A percentile compares a stretch with the other conserved stretches of the same genome.
Conservation (phyloP, 257 asterid species). For the Solanum tacnaense region DNA sequence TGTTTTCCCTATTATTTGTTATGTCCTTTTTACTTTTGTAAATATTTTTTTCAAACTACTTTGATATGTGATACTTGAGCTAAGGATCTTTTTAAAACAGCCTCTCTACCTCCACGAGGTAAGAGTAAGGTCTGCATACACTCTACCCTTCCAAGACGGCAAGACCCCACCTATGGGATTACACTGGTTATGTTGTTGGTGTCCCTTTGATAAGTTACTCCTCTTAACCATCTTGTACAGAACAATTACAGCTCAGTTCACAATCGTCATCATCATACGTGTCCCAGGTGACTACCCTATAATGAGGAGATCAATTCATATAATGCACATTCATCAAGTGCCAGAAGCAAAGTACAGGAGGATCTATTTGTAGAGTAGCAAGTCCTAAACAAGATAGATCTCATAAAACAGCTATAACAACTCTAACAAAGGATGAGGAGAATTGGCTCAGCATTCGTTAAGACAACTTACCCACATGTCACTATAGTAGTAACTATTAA, state of each 20-base stretch:
- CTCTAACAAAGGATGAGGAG: neutral
- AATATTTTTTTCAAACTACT: neutral
- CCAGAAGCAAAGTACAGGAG: neutral
- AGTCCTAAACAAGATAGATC: neutral
- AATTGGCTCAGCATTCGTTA: neutral
- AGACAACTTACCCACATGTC: constrained; percentile 55
- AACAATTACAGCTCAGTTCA: neutral
- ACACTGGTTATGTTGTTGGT: neutral
- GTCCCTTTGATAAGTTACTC: neutral
- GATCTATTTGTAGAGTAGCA: neutral
- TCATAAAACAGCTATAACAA: neutral
- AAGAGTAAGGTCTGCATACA: neutral
- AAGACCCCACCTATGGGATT: neutral
- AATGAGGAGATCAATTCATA: neutral
- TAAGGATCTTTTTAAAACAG: neutral
- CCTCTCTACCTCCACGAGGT: neutral
- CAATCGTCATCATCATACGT: neutral
- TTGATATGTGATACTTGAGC: neutral
- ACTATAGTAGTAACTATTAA: constrained; percentile 54
- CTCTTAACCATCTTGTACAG: neutral
- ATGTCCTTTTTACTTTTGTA: neutral
- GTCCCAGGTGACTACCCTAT: neutral
- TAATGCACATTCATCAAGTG: neutral
- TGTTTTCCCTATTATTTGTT: neutral
- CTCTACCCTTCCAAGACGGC: neutral